Evolutionary conservation across 106 monocot species (phyloP).

Genomic region (Allium cepa): DNA sequence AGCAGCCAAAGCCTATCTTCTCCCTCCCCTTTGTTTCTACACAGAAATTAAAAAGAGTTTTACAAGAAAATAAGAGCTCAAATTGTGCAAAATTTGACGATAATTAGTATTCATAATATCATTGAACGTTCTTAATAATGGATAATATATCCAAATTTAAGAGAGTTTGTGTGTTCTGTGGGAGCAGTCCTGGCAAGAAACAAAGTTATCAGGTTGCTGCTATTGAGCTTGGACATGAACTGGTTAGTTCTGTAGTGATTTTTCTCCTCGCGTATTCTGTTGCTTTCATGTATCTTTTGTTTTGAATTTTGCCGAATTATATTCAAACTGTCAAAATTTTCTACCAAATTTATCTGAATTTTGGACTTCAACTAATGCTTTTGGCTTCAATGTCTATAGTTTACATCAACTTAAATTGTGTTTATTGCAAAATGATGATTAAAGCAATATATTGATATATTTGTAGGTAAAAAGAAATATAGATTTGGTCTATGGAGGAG

Average conservation of each 20-base stretch:
- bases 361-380: too few species aligned
- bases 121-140: neutral
- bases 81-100: neutral
- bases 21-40: neutral
- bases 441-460: too few species aligned
- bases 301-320: neutral
- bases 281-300: neutral
- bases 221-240: constrained; percentile 32
- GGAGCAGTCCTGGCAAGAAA: constrained; percentile 42
- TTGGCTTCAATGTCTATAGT: too few species aligned
- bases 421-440: too few species aligned
- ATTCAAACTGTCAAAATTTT: neutral
- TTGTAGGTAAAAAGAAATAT: constrained; percentile 1
- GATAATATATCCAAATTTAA: constrained; percentile 11
- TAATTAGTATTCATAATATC: too few species aligned
- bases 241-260: constrained; percentile 15
- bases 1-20: neutral
- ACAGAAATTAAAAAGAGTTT: neutral
- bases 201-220: constrained; percentile 33
- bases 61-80: neutral
- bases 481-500: constrained; percentile 9
- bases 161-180: constrained; percentile 46
- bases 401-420: too few species aligned
- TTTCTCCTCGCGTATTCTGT: neutral
- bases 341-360: too few species aligned